Conservation (phyloP, 2,329 filamentous ascomycete species). For the Parafenestella ontariensis region DNA sequence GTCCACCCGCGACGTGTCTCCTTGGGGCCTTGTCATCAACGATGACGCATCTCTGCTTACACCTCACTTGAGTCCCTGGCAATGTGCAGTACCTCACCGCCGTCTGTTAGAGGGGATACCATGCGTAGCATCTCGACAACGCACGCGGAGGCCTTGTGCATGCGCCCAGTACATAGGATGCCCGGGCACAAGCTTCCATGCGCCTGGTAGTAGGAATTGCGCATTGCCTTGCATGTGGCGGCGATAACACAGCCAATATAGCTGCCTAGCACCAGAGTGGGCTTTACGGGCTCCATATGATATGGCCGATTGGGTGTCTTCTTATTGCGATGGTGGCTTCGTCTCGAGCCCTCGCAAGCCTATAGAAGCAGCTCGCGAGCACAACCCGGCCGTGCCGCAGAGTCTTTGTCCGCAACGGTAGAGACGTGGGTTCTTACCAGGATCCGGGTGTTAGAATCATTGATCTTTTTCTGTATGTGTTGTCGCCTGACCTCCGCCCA, state of each 20-base stretch:
- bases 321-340: slow-evolving; percentile 21
- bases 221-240: slow-evolving; percentile 14
- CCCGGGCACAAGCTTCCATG: slow-evolving; percentile 14
- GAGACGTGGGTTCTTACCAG: slow-evolving; percentile 15
- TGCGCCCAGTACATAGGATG: slow-evolving; percentile 8
- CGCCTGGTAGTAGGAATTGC: slow-evolving; percentile 18
- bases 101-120: slow-evolving; percentile 8
- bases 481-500: slow-evolving; percentile 15
- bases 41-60: slow-evolving; percentile 17
- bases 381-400: slow-evolving; percentile 18
- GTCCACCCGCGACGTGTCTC: slow-evolving; percentile 27
- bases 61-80: slow-evolving; percentile 1
- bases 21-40: slow-evolving; percentile 9
- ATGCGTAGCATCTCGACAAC: slow-evolving; percentile 9
- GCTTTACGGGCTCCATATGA: slow-evolving; percentile 13
- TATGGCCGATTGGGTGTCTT: slow-evolving; percentile 17
- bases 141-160: slow-evolving; percentile 5
- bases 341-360: slow-evolving; percentile 6
- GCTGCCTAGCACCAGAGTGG: slow-evolving; percentile 7
- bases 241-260: slow-evolving; percentile 8
- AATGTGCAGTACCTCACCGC: slow-evolving; percentile 20
- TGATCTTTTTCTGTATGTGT: slow-evolving; percentile 12
- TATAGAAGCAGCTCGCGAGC: neutral
- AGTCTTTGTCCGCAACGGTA: slow-evolving; percentile 13
- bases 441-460: slow-evolving; percentile 16